Conservation (phyloP, 192 early-diverging fungal species). For the Phycomyces blakesleeanus region DNA sequence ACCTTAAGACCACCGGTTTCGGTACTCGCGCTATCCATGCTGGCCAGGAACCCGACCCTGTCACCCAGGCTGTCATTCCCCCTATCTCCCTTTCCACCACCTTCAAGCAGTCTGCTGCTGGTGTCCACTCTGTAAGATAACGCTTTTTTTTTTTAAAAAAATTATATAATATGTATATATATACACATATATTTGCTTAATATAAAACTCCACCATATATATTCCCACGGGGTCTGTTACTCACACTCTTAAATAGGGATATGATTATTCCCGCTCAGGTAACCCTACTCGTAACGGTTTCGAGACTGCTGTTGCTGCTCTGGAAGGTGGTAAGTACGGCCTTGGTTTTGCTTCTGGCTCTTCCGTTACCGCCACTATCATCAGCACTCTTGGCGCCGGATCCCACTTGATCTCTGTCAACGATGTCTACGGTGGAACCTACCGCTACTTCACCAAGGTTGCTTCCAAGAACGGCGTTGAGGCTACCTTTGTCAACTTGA, state of each 20-base stretch:
- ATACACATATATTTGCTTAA: too few species aligned
- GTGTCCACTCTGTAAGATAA: constrained; percentile 71
- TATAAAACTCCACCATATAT: not conserved
- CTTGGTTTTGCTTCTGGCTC: constrained; percentile 83
- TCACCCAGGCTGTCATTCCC: constrained; percentile 97
- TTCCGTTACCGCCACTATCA: constrained; percentile 77
- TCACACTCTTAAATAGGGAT: constrained; percentile 40
- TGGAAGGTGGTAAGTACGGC: constrained; percentile 88
- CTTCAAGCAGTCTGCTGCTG: constrained; percentile 90
- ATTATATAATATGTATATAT: too few species aligned
- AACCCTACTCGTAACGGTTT: constrained; percentile 76
- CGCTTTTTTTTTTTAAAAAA: not conserved
- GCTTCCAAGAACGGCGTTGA: constrained; percentile 62
- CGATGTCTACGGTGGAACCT: constrained; percentile 89
- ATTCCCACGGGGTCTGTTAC: not conserved
- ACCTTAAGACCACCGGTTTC: constrained; percentile 51
- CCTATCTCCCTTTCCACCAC: constrained; percentile 94
- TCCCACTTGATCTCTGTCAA: constrained; percentile 81
- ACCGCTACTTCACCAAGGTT: constrained; percentile 86
- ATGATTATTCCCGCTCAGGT: constrained; percentile 78
- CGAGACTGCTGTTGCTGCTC: constrained; percentile 84
- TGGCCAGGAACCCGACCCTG: constrained; percentile 83
- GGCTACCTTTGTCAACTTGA: constrained; percentile 77
- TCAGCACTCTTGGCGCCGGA: constrained; percentile 64
- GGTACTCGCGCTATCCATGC: constrained; percentile 94